Evolutionary conservation across 192 early-diverging fungal species (phyloP).

Genomic region (Coemansia sp.): DNA sequence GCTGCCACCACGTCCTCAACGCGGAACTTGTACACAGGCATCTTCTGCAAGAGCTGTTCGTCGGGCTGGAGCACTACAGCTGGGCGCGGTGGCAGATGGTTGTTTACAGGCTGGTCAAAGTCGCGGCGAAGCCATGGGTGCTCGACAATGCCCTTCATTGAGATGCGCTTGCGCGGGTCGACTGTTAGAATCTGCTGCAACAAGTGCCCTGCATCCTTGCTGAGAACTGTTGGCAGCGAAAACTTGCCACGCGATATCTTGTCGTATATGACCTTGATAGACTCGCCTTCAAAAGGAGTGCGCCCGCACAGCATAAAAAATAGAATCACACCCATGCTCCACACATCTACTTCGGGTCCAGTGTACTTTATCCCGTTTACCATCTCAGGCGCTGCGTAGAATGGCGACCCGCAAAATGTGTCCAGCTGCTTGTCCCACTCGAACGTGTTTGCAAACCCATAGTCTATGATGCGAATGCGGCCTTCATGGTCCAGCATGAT

Average conservation of each 20-base stretch:
- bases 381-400: constrained; percentile 86
- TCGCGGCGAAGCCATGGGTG: constrained; percentile 81
- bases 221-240: constrained; percentile 59
- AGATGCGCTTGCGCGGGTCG: constrained; percentile 66
- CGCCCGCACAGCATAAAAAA: constrained; percentile 84
- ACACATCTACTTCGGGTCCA: constrained; percentile 87
- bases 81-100: constrained; percentile 64
- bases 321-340: constrained; percentile 83
- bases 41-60: constrained; percentile 44
- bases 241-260: constrained; percentile 76
- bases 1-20: constrained; percentile 33
- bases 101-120: constrained; percentile 60
- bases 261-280: constrained; percentile 78
- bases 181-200: constrained; percentile 72
- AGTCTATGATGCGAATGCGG: constrained; percentile 85
- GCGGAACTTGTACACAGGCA: constrained; percentile 44
- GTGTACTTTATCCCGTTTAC: constrained; percentile 78
- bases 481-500: constrained; percentile 72
- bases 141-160: constrained; percentile 64
- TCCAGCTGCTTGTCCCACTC: constrained; percentile 54
- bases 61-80: constrained; percentile 47
- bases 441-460: constrained; percentile 79
- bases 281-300: constrained; percentile 84
- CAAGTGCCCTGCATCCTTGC: constrained; percentile 60
- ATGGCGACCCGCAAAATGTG: constrained; percentile 66